phyloP scores from a whole-genome alignment of 2,329 filamentous ascomycete genomes.

The Apiospora hydei region DNA sequence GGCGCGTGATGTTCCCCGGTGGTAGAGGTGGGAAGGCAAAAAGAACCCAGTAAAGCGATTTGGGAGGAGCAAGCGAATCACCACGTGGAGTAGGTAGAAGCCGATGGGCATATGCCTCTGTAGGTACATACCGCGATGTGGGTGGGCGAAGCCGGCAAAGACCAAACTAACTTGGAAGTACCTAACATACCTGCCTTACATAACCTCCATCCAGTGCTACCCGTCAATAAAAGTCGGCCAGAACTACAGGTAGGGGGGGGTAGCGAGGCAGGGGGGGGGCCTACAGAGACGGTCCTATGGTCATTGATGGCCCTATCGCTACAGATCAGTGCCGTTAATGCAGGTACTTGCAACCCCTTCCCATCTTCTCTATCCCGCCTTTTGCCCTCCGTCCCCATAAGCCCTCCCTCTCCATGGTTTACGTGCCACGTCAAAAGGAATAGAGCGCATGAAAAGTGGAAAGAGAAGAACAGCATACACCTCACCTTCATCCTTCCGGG shows the following conservation, averaged over 20 bases:
- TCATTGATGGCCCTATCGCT: constrained; percentile 12
- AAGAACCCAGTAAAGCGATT: background rate
- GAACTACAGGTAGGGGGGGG: background rate
- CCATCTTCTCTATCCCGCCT: constrained; percentile 1
- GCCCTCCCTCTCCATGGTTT: background rate
- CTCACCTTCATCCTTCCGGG: background rate
- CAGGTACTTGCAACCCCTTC: constrained; percentile 13
- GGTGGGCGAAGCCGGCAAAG: background rate
- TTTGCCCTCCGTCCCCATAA: constrained; percentile 15
- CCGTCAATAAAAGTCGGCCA: background rate
- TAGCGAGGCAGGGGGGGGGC: background rate
- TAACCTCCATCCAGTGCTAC: too few relatives aligned
- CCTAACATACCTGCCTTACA: too few relatives aligned
- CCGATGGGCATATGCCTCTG: background rate
- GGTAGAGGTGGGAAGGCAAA: background rate
- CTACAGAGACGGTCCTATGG: too few relatives aligned
- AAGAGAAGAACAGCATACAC: background rate
- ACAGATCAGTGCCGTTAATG: constrained; percentile 18
- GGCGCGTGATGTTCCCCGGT: background rate
- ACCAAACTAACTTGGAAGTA: too few relatives aligned
- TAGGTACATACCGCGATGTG: background rate
- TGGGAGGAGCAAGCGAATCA: constrained; percentile 11
- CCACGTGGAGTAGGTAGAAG: constrained; percentile 17
- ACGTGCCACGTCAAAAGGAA: constrained; percentile 5
- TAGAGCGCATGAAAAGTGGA: constrained; percentile 1